A percentile compares a stretch with the other conserved stretches of the same genome.
Evolutionary conservation across 2,329 filamentous ascomycete species (phyloP).

Genomic region (Shiraia sp.): DNA sequence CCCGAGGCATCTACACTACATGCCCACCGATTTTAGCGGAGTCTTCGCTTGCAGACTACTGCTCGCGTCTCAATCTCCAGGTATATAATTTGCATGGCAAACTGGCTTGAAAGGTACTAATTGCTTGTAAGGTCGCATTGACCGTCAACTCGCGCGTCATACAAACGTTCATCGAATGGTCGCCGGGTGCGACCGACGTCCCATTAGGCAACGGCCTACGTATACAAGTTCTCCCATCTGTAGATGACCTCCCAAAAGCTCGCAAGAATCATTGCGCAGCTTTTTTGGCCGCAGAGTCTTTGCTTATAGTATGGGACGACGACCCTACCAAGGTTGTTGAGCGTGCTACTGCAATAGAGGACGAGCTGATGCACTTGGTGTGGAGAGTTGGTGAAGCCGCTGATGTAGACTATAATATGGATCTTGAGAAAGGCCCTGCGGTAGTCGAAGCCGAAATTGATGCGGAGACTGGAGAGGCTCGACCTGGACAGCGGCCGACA

Average conservation of each 20-base stretch:
- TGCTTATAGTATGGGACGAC: constrained; percentile 82
- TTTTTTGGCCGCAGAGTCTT: constrained; percentile 71
- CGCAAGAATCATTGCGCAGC: constrained; percentile 81
- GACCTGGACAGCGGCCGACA: constrained; percentile 66
- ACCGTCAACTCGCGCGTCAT: constrained; percentile 80
- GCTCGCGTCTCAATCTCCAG: constrained; percentile 71
- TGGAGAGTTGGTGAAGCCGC: constrained; percentile 57
- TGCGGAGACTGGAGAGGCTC: constrained; percentile 70
- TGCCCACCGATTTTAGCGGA: constrained; percentile 68
- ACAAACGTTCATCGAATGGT: constrained; percentile 75
- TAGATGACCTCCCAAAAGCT: constrained; percentile 61
- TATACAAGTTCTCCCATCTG: constrained; percentile 65
- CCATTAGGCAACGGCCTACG: constrained; percentile 75
- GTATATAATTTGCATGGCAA: constrained; percentile 57
- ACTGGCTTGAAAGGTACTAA: too few species aligned
- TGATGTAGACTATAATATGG: constrained; percentile 49
- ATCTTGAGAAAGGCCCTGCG: constrained; percentile 64
- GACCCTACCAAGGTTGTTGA: constrained; percentile 72
- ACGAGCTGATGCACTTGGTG: constrained; percentile 73
- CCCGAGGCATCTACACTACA: constrained; percentile 71
- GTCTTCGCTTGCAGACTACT: constrained; percentile 67
- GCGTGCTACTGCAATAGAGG: constrained; percentile 72
- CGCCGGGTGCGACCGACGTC: constrained; percentile 73
- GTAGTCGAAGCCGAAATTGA: constrained; percentile 60
- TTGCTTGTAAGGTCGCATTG: constrained; percentile 82